These are phyloP conservation scores for Leishmania major DNA, from an alignment of 208 protist species.

Conservation along the genomic window DNA sequence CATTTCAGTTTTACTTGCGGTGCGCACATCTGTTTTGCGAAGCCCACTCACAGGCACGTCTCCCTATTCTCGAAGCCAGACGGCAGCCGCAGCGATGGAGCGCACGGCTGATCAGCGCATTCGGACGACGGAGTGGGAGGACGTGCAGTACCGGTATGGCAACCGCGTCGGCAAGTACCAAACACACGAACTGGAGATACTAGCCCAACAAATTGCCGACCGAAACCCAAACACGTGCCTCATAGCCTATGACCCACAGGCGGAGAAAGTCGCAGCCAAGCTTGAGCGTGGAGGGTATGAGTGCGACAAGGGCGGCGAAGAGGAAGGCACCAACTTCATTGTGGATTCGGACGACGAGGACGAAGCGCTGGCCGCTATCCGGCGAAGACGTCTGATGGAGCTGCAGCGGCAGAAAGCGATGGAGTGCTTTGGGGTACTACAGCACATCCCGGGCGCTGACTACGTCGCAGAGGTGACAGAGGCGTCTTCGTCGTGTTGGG, in stretches of 20 bases:
- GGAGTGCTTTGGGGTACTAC: slow-evolving; percentile 77
- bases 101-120: slow-evolving; percentile 80
- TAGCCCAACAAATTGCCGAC: slow-evolving; percentile 84
- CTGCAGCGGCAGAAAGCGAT: slow-evolving; percentile 48
- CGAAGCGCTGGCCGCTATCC: slow-evolving; percentile 68
- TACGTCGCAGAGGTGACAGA: slow-evolving; percentile 90
- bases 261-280: slow-evolving; percentile 69
- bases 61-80: not conserved
- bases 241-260: slow-evolving; percentile 70
- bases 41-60: not conserved
- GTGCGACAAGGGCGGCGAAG: slow-evolving; percentile 12
- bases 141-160: slow-evolving; percentile 90
- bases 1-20: too few relatives aligned
- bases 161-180: slow-evolving; percentile 89
- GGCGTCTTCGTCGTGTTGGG: slow-evolving; percentile 63
- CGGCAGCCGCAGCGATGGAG: slow-evolving; percentile 45
- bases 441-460: slow-evolving; percentile 55
- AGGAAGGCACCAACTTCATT: slow-evolving; percentile 6
- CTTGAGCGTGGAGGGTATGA: slow-evolving; percentile 68
- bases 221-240: slow-evolving; percentile 68
- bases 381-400: slow-evolving; percentile 57
- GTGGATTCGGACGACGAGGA: slow-evolving; percentile 74
- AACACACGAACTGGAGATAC: slow-evolving; percentile 77
- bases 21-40: not conserved
- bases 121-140: slow-evolving; percentile 92